These are phyloP conservation scores for Backusella liffmaniae DNA, from an alignment of 192 early-diverging fungal species.

Conservation along the genomic window DNA sequence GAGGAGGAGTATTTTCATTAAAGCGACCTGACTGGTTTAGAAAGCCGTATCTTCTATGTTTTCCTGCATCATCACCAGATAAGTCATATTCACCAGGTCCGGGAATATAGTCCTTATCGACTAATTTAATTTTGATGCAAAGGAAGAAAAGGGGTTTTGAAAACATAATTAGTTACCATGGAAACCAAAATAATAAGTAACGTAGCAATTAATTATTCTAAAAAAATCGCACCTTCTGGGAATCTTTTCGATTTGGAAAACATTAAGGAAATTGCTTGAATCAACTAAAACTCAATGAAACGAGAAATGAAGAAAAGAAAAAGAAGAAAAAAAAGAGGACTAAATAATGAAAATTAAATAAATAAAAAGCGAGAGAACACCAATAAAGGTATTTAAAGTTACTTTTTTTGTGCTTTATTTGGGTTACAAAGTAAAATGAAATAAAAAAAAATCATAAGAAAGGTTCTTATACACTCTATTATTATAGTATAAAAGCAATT, in stretches of 20 bases:
- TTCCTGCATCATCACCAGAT: neutral
- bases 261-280: conserved; percentile 7
- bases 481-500: neutral
- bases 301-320: neutral
- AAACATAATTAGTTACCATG: neutral
- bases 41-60: conserved; percentile 5
- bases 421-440: conserved; percentile 3
- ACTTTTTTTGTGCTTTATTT: conserved; percentile 17
- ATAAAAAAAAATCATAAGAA: neutral
- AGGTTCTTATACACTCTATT: neutral
- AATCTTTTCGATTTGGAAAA: conserved; percentile 29
- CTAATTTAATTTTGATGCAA: neutral
- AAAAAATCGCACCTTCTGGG: conserved; percentile 14
- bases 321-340: neutral
- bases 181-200: neutral
- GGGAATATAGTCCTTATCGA: conserved; percentile 24
- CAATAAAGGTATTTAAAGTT: conserved; percentile 6
- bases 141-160: neutral
- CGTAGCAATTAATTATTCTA: neutral
- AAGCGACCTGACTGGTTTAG: conserved; percentile 10
- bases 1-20: neutral
- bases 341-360: neutral
- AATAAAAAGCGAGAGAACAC: neutral
- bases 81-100: conserved; percentile 27
- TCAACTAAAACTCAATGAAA: neutral